Base-by-base conservation (phyloP, 2,329 filamentous ascomycete genomes). In the Nigrospora oryzae region DNA sequence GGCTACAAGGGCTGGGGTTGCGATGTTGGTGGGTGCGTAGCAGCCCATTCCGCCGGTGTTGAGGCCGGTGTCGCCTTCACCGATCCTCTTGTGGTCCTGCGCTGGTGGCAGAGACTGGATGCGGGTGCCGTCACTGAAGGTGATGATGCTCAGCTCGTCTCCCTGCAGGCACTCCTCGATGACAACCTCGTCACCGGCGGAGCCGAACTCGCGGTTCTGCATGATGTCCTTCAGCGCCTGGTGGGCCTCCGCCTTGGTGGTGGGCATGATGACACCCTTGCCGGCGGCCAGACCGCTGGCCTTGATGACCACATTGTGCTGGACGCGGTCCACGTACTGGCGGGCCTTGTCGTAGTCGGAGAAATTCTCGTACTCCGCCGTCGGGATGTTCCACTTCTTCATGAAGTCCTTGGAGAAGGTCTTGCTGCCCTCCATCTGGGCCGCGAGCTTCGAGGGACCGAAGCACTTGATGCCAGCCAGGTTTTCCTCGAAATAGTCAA, bases 21-120 rank as follows among this genome's bases (percentile, higher is more conserved):
- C 83, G 56, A 90, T 83, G 51, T 80, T 85, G 2, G 90, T 94
- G n/a, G 87, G 87, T 14, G 90, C 89, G 65, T 97, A 97, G 61
- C 89, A 95, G 42, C 93, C 93, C 93, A 97, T 97, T 36, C 93
- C 93, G 48, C 91, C 93, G 2, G 93, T 97, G 68, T 97, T 97
- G 34, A 89, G 87, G 2, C 93, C 93, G 41, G 79, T 75, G 61
- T 97, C 91, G 44, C 86, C 88, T 58, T 98, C 93, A 43, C 86
- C 86, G 52, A 94, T 89, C 50, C 89, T 81, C 76, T 98, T 97
- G 73, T 98, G 93, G 63, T 97, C 93, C 65, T 98, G 93, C 2
- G 91, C 91, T 1, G 93, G 84, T 5, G 91, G 91, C 11, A 97
- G 73, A 10, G 85, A 89, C 59, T 80, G 78, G 61, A 95, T 86